Evolutionary conservation across 768 basidiomycete genomes (phyloP), one percentile per base, ranked within the genome.

Genomic region (Rossbeevera mucosa): DNA sequence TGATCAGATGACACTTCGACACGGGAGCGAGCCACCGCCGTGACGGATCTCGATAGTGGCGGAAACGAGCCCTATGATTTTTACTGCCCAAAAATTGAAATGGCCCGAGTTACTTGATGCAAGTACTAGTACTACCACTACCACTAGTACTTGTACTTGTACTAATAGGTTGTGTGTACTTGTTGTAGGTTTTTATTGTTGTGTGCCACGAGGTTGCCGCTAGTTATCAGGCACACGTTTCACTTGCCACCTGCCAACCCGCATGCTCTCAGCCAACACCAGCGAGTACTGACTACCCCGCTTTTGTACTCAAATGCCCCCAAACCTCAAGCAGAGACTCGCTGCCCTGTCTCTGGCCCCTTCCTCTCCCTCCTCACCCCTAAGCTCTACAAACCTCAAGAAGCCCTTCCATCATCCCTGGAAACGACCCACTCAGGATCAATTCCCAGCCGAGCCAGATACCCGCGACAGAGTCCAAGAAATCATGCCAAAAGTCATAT

Each of bases 401-500:
- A 75, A 65, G 64, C 68, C 78, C 46, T 78, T 82, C 63, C 77
- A 71, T 22, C 71, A 80, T 4, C 76, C 82, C 2, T 83, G 84
- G 79, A 83, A 74, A 58, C 72, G 73, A 45, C 64, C 60, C 7
- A 67, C 57, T 45, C 68, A 64, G 30, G 58, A 58, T 36, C 60
- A 54, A 4, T 57, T 57, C 47, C 59, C 55, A 51, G 50, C 60
- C 48, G 65, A 64, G 53, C 64, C 65, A 47, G 60, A 58, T 60
- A 67, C 54, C 7, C 60, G 63, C 42, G 76, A 81, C 41, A 73
- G 70, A 54, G 67, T 89, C 12, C 83, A 88, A 56, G 79, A 83
- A 14, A 78, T 86, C 25, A 79, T 93, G 74, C 64, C 72, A 33
- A 81, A 74, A 65, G 75, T 93, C 71, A 90, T 93, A 42, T 91